Evolutionary conservation across 192 early-diverging fungal genomes (phyloP).

Genomic region (Entomortierella beljakovae): DNA sequence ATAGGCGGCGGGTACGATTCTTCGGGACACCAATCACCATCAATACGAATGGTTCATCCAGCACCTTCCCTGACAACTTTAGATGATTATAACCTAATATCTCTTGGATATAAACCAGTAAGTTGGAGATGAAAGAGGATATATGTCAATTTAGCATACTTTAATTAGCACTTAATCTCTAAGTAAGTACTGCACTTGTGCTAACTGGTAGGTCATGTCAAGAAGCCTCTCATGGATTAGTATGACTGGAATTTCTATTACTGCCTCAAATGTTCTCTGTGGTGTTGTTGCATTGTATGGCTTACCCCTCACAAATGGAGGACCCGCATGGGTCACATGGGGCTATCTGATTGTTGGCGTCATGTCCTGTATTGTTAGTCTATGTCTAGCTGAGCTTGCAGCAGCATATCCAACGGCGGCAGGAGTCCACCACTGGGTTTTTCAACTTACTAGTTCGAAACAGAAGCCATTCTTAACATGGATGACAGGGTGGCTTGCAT

Average conservation of each 20-base stretch:
- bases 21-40: background rate
- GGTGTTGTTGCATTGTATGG: slow-evolving; percentile 39
- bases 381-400: slow-evolving; percentile 40
- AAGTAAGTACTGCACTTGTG: background rate
- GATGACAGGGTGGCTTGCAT: slow-evolving; percentile 43
- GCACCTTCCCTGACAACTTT: slow-evolving; percentile 21
- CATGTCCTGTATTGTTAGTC: slow-evolving; percentile 36
- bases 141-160: no score
- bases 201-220: slow-evolving; percentile 34
- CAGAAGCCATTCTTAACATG: slow-evolving; percentile 31
- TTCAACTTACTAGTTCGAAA: slow-evolving; percentile 15
- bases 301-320: slow-evolving; percentile 31
- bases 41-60: background rate
- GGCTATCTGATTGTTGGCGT: slow-evolving; percentile 26
- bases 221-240: slow-evolving; percentile 20
- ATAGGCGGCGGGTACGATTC: background rate
- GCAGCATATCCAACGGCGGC: slow-evolving; percentile 41
- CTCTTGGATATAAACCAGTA: slow-evolving; percentile 49
- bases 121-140: background rate
- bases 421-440: slow-evolving; percentile 43
- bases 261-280: slow-evolving; percentile 25
- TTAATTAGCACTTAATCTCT: no score
- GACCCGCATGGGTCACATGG: slow-evolving; percentile 45
- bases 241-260: slow-evolving; percentile 20
- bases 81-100: slow-evolving; percentile 46